phyloP scores from a whole-genome alignment of 1,284 basidiomycete species.

The Cerioporus squamosus region DNA sequence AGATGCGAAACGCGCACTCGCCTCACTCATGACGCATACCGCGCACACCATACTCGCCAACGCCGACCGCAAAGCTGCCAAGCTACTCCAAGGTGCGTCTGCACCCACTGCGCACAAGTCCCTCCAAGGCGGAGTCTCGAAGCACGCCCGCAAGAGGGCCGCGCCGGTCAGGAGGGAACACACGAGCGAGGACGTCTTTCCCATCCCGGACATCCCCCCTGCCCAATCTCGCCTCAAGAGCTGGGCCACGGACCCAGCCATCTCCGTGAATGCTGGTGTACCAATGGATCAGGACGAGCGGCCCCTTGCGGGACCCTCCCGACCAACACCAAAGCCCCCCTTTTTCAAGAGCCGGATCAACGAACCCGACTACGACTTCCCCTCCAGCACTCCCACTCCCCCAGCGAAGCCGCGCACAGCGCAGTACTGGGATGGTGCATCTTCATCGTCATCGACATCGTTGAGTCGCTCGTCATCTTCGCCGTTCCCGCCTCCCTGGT shows the following conservation, averaged over 20 bases:
- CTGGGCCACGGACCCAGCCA: not conserved
- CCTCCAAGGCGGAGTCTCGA: not conserved
- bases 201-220: not conserved
- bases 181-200: slow-evolving; percentile 1
- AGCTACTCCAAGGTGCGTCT: not conserved
- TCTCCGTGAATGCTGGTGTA: not conserved
- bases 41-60: no score
- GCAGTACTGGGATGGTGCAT: not conserved
- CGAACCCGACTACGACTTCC: slow-evolving; percentile 5
- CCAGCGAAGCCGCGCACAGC: not conserved
- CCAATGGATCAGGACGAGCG: not conserved
- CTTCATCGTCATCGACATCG: not conserved
- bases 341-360: not conserved
- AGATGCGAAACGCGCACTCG: not conserved
- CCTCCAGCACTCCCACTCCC: slow-evolving; percentile 17
- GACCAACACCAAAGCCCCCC: not conserved
- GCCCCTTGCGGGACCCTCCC: slow-evolving; percentile 6
- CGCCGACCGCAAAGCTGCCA: not conserved
- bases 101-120: not conserved
- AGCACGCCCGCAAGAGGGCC: not conserved
- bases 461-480: not conserved
- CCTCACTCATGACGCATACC: not conserved
- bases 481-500: not conserved
- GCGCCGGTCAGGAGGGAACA: not conserved
- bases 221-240: not conserved